Percentiles rank a stretch among this genome's conserved stretches.
phyloP scores from a whole-genome alignment of 1,139 yeast species.

The Diutina neorugosa region DNA sequence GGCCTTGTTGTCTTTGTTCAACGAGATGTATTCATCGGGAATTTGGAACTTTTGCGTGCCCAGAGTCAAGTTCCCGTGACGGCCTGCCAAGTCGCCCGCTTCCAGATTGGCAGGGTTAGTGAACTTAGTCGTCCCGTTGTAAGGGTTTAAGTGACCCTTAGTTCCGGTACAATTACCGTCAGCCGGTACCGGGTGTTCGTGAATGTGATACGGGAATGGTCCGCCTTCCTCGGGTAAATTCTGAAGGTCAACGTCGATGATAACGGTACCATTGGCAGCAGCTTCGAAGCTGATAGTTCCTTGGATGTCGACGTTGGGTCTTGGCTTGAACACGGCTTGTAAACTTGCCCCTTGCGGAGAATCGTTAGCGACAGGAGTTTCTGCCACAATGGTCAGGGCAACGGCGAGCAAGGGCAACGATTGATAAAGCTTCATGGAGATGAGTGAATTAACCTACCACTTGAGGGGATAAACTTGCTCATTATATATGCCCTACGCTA shows the following conservation, averaged over 20 bases:
- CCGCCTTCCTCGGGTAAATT: constrained; percentile 27
- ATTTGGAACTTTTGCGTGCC: constrained; percentile 15
- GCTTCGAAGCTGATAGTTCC: constrained; percentile 21
- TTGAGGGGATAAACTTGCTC: background rate
- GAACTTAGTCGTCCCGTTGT: constrained; percentile 19
- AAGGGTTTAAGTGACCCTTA: constrained; percentile 27
- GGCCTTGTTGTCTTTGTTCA: constrained; percentile 22
- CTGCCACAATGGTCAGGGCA: constrained; percentile 9
- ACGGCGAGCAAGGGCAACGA: background rate
- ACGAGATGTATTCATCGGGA: constrained; percentile 26
- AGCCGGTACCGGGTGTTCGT: constrained; percentile 24
- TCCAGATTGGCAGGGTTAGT: constrained; percentile 16
- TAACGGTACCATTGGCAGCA: constrained; percentile 20
- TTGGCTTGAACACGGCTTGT: constrained; percentile 18
- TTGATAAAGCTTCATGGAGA: background rate
- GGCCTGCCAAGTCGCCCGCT: constrained; percentile 32
- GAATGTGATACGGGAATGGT: constrained; percentile 32
- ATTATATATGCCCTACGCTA: background rate
- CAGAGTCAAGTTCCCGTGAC: constrained; percentile 23
- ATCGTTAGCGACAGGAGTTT: constrained; percentile 18
- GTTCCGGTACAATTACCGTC: constrained; percentile 31
- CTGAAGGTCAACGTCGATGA: constrained; percentile 18
- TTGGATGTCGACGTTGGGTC: constrained; percentile 15
- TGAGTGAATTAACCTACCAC: background rate
- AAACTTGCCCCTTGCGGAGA: constrained; percentile 14